Evolutionary conservation across 495 filamentous ascomycete genomes (phyloP).

Genomic region (Haplographium delicatum): DNA sequence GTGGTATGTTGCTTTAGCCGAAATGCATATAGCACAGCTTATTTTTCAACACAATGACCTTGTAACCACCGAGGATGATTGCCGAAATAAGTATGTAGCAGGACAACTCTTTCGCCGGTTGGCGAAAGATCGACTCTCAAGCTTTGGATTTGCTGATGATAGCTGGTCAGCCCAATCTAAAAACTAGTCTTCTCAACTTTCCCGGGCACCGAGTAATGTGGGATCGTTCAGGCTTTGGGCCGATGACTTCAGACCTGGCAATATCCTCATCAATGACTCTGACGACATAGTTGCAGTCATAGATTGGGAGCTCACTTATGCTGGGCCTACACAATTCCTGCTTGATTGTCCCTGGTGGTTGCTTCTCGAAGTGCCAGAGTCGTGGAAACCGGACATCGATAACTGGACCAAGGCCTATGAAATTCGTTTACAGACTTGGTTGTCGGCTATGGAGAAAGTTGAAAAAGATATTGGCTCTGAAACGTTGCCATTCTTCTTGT

Average conservation of each 20-base stretch:
- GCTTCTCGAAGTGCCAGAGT: slow-evolving; percentile 32
- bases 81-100: slow-evolving; percentile 33
- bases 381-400: slow-evolving; percentile 30
- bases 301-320: slow-evolving; percentile 41
- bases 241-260: slow-evolving; percentile 26
- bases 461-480: slow-evolving; percentile 8
- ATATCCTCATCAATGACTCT: slow-evolving; percentile 23
- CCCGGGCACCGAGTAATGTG: neutral
- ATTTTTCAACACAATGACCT: slow-evolving; percentile 37
- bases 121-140: slow-evolving; percentile 26
- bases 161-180: slow-evolving; percentile 28
- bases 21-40: slow-evolving; percentile 37
- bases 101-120: slow-evolving; percentile 31
- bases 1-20: slow-evolving; percentile 37
- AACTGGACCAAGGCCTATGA: slow-evolving; percentile 26
- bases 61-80: slow-evolving; percentile 30
- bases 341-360: slow-evolving; percentile 41
- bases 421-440: slow-evolving; percentile 24
- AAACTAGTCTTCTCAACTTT: neutral
- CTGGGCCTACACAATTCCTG: slow-evolving; percentile 35
- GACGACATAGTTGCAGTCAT: slow-evolving; percentile 19
- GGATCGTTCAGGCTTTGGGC: slow-evolving; percentile 19
- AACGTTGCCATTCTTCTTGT: slow-evolving; percentile 11
- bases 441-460: slow-evolving; percentile 25
- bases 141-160: slow-evolving; percentile 26